Conservation (phyloP, 805 yeast genomes). For the Candida adriatica region DNA sequence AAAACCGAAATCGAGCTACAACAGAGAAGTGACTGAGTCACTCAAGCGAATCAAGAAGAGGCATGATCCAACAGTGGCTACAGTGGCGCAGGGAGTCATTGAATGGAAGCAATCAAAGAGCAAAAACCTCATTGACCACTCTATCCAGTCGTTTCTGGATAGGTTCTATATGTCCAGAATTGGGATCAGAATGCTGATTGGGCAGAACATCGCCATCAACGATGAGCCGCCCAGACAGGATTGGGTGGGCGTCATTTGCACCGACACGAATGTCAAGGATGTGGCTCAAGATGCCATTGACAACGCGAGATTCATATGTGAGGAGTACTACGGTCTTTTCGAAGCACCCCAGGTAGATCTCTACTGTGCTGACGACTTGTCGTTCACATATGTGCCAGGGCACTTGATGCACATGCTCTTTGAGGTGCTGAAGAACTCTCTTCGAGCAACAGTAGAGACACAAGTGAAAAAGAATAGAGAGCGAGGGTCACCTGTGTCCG, state of each 20-base stretch:
- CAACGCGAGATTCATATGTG: constrained; percentile 85
- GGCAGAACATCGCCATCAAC: constrained; percentile 86
- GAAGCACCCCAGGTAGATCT: constrained; percentile 82
- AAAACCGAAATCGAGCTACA: constrained; percentile 64
- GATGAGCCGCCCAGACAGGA: constrained; percentile 56
- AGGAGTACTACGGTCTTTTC: constrained; percentile 80
- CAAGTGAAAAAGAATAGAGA: constrained; percentile 51
- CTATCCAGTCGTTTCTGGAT: constrained; percentile 77
- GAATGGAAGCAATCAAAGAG: constrained; percentile 67
- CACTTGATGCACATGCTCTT: constrained; percentile 87
- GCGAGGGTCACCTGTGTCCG: constrained; percentile 16
- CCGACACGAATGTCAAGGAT: constrained; percentile 76
- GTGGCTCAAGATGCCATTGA: constrained; percentile 85
- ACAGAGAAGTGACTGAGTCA: constrained; percentile 56
- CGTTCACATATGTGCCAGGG: constrained; percentile 89
- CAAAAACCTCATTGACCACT: constrained; percentile 51
- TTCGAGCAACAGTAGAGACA: constrained; percentile 84
- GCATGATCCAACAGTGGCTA: constrained; percentile 90
- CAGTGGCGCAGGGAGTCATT: constrained; percentile 86
- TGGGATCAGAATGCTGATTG: constrained; percentile 89
- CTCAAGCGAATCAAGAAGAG: constrained; percentile 68
- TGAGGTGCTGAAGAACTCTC: constrained; percentile 80
- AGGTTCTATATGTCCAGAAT: constrained; percentile 85
- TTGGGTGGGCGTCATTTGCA: constrained; percentile 85
- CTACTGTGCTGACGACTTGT: constrained; percentile 57